phyloP scores from a whole-genome alignment of 495 filamentous ascomycete genomes.

The Oidiodendron maius region DNA sequence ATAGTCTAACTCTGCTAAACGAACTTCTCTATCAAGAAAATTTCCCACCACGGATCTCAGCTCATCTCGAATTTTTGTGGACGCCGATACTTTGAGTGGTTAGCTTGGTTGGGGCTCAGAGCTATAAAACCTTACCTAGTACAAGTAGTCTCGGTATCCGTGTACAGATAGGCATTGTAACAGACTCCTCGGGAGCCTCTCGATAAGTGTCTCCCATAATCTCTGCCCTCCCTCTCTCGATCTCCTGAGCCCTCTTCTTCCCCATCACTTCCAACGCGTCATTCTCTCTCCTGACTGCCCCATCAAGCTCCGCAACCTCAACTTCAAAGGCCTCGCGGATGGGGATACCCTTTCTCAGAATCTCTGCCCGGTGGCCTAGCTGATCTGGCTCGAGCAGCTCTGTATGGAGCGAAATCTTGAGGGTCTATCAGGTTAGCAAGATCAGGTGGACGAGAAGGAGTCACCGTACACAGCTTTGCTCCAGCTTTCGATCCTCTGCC shows the following conservation, averaged over 20 bases:
- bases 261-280: slow-evolving; percentile 3
- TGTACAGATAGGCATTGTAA: no score
- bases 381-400: neutral
- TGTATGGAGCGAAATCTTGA: slow-evolving; percentile 7
- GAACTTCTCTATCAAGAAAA: no score
- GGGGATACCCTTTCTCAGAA: neutral
- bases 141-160: no score
- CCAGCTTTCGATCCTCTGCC: slow-evolving; percentile 7
- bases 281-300: slow-evolving; percentile 1
- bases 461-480: no score
- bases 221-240: slow-evolving; percentile 3
- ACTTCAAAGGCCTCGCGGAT: neutral
- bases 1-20: no score
- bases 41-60: no score
- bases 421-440: slow-evolving; percentile 1
- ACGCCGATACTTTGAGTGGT: no score
- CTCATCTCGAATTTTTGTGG: no score
- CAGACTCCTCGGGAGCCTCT: no score
- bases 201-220: slow-evolving; percentile 5
- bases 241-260: slow-evolving; percentile 8
- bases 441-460: no score
- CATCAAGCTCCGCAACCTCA: slow-evolving; percentile 5
- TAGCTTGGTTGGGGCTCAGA: no score
- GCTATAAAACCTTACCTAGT: no score
- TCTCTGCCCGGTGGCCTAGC: slow-evolving; percentile 3